phyloP scores from a whole-genome alignment of 331 rosid genomes.

The Malus hybrid region DNA sequence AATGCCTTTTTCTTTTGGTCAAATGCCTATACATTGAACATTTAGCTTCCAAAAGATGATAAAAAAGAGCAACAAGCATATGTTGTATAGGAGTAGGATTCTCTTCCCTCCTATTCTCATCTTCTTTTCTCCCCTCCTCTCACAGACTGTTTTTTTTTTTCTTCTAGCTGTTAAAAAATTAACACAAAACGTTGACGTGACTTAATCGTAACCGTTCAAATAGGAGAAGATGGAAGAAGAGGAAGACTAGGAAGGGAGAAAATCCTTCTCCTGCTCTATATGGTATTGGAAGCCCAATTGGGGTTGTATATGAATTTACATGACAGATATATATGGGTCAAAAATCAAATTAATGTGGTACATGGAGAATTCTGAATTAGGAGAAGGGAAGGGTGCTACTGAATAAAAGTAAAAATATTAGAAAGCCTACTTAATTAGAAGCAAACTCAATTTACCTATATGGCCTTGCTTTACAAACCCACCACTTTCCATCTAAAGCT shows the following conservation, averaged over 20 bases:
- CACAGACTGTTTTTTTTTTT: not conserved
- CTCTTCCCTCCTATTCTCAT: too few species aligned
- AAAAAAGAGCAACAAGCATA: constrained; percentile 1
- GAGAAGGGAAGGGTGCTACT: not conserved
- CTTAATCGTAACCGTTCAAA: too few species aligned
- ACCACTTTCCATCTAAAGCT: not conserved
- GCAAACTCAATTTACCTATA: not conserved
- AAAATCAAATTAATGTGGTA: not conserved
- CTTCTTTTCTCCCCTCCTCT: too few species aligned
- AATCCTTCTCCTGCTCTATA: not conserved
- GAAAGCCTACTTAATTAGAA: not conserved
- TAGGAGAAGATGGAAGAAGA: fast-evolving
- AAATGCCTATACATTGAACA: constrained; percentile 6
- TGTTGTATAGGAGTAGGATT: too few species aligned
- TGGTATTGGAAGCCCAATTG: too few species aligned
- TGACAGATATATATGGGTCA: not conserved
- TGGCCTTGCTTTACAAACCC: not conserved
- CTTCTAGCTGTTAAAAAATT: too few species aligned
- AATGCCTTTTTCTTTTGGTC: too few species aligned
- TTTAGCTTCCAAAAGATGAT: not conserved
- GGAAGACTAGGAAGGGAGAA: fast-evolving
- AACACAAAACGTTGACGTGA: too few species aligned
- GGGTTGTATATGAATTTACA: not conserved
- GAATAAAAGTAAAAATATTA: not conserved
- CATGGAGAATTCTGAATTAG: not conserved